Conservation (phyloP, 805 yeast genomes). For the Teunomyces panamensis region DNA sequence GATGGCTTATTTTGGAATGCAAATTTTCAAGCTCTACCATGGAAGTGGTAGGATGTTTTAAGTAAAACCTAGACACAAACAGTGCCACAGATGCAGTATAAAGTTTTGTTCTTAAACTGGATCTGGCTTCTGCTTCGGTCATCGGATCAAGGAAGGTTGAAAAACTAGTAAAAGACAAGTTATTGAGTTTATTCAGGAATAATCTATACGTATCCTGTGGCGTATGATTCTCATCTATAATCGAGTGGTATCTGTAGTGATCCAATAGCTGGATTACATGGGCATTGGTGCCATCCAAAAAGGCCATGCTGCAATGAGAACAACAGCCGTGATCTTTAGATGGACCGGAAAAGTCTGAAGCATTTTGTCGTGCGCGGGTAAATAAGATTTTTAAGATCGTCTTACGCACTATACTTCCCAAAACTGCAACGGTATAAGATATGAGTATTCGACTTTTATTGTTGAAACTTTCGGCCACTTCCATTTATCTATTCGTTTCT, state of each 20-base stretch:
- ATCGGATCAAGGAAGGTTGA: neutral
- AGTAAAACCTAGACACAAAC: neutral
- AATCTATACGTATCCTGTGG: constrained; percentile 17
- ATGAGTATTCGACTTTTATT: no score
- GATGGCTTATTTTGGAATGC: neutral
- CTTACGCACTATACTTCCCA: no score
- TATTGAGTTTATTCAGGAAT: constrained; percentile 13
- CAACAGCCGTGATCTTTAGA: neutral
- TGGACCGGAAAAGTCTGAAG: neutral
- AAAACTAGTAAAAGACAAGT: neutral
- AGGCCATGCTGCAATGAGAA: neutral
- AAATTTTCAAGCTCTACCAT: neutral
- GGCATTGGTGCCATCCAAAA: neutral
- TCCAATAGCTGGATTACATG: constrained; percentile 7
- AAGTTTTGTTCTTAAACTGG: neutral
- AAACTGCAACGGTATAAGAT: no score
- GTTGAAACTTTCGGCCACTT: no score
- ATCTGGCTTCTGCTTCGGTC: neutral
- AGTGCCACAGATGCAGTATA: neutral
- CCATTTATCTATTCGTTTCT: no score
- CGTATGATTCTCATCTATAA: constrained; percentile 16
- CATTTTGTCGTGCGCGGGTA: neutral
- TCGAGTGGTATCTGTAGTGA: constrained; percentile 18
- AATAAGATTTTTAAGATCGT: neutral
- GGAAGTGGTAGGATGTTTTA: neutral